These are phyloP conservation scores for Modicella reniformis DNA, from an alignment of 371 early-diverging fungal genomes.

Conservation along the genomic window DNA sequence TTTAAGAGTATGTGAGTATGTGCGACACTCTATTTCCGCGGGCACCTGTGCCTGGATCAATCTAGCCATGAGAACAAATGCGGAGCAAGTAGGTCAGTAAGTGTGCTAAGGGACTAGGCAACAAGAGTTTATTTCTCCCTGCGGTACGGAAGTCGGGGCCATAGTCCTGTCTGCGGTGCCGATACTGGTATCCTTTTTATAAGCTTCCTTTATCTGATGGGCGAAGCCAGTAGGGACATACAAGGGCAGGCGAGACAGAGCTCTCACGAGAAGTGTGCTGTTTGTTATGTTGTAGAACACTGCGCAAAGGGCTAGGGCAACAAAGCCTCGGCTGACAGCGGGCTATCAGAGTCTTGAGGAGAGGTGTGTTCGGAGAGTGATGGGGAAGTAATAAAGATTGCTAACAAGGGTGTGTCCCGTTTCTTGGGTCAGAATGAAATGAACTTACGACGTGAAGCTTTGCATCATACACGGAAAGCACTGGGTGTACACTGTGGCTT, in stretches of 20 bases:
- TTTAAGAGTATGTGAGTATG: background rate
- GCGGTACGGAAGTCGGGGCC: background rate
- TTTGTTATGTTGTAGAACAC: conserved; percentile 1
- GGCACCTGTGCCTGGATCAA: conserved; percentile 9
- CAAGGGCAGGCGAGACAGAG: background rate
- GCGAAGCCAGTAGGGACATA: background rate
- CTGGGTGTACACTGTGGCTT: background rate
- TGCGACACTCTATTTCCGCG: background rate
- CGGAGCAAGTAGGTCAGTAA: background rate
- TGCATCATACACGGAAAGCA: no score
- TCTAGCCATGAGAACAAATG: background rate
- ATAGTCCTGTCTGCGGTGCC: background rate
- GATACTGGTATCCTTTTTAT: background rate
- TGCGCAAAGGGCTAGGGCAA: background rate
- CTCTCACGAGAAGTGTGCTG: background rate
- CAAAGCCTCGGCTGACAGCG: background rate
- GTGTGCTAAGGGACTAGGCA: no score
- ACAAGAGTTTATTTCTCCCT: no score
- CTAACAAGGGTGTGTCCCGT: background rate
- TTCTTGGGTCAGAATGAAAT: no score
- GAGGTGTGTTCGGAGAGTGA: background rate
- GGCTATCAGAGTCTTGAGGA: background rate
- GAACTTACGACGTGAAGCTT: no score
- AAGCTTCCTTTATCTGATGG: background rate
- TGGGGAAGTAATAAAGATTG: background rate